Percentiles rank a stretch among this genome's conserved stretches.
These are phyloP conservation scores for Truncatella angustata DNA, from an alignment of 2,329 filamentous ascomycete genomes.

Conservation along the genomic window DNA sequence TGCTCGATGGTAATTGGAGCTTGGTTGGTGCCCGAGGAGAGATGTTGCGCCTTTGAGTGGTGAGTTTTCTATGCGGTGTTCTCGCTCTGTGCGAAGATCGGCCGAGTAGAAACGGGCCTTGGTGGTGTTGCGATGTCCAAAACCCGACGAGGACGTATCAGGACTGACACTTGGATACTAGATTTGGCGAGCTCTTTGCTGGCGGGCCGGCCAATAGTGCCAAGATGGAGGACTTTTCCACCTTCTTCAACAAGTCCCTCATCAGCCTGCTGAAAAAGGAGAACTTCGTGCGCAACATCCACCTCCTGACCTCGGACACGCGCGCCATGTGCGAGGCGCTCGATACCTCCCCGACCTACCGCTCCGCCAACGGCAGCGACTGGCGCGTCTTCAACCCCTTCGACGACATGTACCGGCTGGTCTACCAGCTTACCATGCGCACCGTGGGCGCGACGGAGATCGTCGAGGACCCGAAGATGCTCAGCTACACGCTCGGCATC, in stretches of 20 bases:
- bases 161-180: background rate
- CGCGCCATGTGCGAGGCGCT: conserved; percentile 35
- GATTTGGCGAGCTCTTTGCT: conserved; percentile 23
- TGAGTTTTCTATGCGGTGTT: too few relatives aligned
- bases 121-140: too few relatives aligned
- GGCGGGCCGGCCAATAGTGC: conserved; percentile 14
- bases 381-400: conserved; percentile 49
- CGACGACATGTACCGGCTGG: conserved; percentile 48
- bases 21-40: too few relatives aligned
- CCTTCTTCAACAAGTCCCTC: conserved; percentile 29
- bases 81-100: too few relatives aligned
- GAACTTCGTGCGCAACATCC: conserved; percentile 36
- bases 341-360: conserved; percentile 17
- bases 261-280: conserved; percentile 36
- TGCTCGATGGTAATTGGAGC: too few relatives aligned
- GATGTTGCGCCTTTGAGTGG: too few relatives aligned
- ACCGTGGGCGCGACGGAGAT: conserved; percentile 53
- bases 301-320: conserved; percentile 41
- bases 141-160: too few relatives aligned
- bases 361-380: conserved; percentile 15
- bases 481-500: conserved; percentile 39
- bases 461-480: conserved; percentile 41
- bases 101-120: too few relatives aligned
- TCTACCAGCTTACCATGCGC: conserved; percentile 58
- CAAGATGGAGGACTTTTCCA: conserved; percentile 19